These are phyloP conservation scores for Trichoderma gracile DNA, from an alignment of 2,329 filamentous ascomycete genomes.

Conservation along the genomic window DNA sequence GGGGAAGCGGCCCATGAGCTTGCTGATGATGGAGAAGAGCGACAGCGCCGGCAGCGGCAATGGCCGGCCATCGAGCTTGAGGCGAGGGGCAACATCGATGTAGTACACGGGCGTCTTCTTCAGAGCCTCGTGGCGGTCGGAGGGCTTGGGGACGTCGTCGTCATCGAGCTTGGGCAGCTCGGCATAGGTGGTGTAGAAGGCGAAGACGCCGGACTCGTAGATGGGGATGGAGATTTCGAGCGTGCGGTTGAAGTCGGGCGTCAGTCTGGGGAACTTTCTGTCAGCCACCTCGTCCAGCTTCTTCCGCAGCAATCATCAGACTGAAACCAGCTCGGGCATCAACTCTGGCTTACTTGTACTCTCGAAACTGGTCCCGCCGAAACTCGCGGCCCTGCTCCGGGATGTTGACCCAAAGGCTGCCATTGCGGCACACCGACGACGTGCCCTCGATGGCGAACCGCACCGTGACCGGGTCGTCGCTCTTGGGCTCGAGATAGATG, in stretches of 20 bases:
- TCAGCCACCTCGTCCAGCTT: neutral
- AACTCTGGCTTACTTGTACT: constrained; percentile 73
- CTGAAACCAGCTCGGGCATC: neutral
- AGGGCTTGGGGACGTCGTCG: constrained; percentile 31
- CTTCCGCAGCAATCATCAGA: neutral
- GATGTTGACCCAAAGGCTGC: constrained; percentile 96
- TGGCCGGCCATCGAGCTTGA: constrained; percentile 71
- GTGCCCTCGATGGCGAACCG: constrained; percentile 92
- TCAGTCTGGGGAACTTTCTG: constrained; percentile 57
- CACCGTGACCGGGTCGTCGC: constrained; percentile 72
- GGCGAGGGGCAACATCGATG: constrained; percentile 84
- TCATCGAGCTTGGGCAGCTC: constrained; percentile 69
- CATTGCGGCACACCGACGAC: constrained; percentile 91
- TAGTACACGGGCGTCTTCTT: constrained; percentile 80
- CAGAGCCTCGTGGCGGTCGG: constrained; percentile 45
- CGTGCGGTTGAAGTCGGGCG: constrained; percentile 88
- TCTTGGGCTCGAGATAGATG: constrained; percentile 80
- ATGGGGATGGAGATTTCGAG: constrained; percentile 90
- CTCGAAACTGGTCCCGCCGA: constrained; percentile 73
- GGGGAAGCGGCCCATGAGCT: constrained; percentile 95
- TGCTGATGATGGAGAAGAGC: constrained; percentile 91
- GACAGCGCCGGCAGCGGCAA: constrained; percentile 85
- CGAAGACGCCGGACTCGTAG: constrained; percentile 79
- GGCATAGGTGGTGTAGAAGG: constrained; percentile 91
- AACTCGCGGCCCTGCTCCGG: constrained; percentile 76